phyloP scores from a whole-genome alignment of 176 grass and related monocot genomes.

The Leersia perrieri region DNA sequence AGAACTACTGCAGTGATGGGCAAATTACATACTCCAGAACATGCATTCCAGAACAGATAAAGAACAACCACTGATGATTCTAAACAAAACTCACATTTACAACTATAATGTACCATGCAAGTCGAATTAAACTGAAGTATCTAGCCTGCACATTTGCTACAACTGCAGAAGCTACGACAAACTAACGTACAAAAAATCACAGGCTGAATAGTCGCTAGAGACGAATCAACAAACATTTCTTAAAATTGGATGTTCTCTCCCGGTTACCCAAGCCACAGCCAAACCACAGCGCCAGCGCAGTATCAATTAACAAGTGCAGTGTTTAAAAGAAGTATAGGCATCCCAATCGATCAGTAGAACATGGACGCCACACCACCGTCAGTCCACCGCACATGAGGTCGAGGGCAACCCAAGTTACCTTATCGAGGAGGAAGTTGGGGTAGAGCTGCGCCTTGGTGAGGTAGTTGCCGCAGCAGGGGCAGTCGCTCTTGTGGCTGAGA shows the following conservation, averaged over 20 bases:
- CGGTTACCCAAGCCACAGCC: neutral
- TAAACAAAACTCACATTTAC: neutral
- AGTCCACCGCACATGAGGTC: neutral
- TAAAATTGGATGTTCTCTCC: neutral
- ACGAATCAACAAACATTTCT: neutral
- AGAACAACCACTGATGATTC: neutral
- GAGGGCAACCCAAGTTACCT: conserved; percentile 47
- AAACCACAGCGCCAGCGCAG: neutral
- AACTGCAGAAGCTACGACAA: neutral
- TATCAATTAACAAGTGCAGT: neutral
- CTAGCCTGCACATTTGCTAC: neutral
- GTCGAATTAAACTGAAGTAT: neutral
- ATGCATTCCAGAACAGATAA: neutral
- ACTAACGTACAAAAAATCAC: neutral
- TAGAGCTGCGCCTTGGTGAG: conserved; percentile 94
- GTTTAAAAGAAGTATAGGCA: neutral
- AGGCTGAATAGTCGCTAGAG: neutral
- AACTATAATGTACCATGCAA: neutral
- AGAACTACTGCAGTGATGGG: neutral
- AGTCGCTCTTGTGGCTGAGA: conserved; percentile 85
- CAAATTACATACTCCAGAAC: neutral
- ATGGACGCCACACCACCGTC: neutral
- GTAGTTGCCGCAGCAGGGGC: conserved; percentile 84
- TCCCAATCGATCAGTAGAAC: neutral
- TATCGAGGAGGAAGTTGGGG: conserved; percentile 95